A percentile compares a stretch with the other conserved stretches of the same genome.
phyloP scores from a whole-genome alignment of 2,329 filamentous ascomycete species.

The Fusarium concolor region DNA sequence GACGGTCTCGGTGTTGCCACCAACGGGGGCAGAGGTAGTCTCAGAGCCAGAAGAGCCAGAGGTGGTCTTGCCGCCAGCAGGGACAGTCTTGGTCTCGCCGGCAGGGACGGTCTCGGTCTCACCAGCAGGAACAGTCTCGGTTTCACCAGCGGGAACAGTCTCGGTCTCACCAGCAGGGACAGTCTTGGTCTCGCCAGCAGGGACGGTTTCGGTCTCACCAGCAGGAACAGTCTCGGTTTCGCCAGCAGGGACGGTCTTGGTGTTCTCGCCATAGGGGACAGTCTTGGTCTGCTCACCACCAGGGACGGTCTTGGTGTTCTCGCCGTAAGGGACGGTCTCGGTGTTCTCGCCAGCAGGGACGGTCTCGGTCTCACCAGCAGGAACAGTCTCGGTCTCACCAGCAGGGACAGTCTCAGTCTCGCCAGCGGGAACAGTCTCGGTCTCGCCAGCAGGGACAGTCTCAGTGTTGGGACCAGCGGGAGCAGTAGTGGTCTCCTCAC shows the following conservation, averaged over 20 bases:
- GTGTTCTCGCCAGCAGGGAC: slow-evolving; percentile 24
- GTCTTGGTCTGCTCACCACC: slow-evolving; percentile 27
- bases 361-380: slow-evolving; percentile 5
- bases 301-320: slow-evolving; percentile 19
- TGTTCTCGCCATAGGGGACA: slow-evolving; percentile 46
- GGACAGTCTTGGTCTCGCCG: slow-evolving; percentile 23
- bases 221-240: slow-evolving; percentile 9
- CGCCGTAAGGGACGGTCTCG: slow-evolving; percentile 41
- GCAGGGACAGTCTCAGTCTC: slow-evolving; percentile 46
- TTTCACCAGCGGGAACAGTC: slow-evolving; percentile 11
- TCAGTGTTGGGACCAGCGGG: slow-evolving; percentile 11
- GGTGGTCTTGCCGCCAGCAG: slow-evolving; percentile 27
- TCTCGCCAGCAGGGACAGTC: slow-evolving; percentile 25
- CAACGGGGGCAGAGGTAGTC: slow-evolving; percentile 60
- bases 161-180: slow-evolving; percentile 13
- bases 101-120: slow-evolving; percentile 24
- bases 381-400: slow-evolving; percentile 44
- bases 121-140: slow-evolving; percentile 9
- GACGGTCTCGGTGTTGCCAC: slow-evolving; percentile 16
- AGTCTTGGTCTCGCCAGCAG: slow-evolving; percentile 54
- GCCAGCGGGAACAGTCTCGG: background rate
- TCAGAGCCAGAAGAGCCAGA: slow-evolving; percentile 60
- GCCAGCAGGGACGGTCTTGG: background rate
- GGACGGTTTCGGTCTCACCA: slow-evolving; percentile 47
- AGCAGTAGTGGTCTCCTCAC: background rate